Evolutionary conservation across 306 rosid species (phyloP).

Genomic region (Cicer chorassanicum): DNA sequence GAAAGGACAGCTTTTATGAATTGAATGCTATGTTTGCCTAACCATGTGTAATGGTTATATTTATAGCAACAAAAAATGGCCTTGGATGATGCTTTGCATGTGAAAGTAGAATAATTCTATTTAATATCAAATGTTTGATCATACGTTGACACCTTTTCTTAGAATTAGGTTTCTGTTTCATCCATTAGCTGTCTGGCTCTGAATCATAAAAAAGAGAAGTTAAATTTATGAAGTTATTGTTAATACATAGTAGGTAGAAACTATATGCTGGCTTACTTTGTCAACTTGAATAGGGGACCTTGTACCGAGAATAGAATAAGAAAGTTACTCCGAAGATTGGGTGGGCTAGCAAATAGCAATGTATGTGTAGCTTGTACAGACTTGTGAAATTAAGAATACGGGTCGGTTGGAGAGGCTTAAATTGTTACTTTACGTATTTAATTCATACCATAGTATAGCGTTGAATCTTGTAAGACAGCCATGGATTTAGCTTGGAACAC

Average conservation of each 20-base stretch:
- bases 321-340: neutral
- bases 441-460: conserved; percentile 22
- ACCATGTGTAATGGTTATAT: conserved; percentile 13
- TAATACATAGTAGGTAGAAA: conserved; percentile 23
- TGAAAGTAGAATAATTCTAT: conserved; percentile 27
- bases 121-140: neutral
- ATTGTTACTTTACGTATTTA: conserved; percentile 10
- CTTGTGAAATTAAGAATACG: conserved; percentile 25
- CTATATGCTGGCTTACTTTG: conserved; percentile 8
- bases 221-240: conserved; percentile 19
- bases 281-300: conserved; percentile 26
- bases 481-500: conserved; percentile 22
- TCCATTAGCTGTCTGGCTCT: conserved; percentile 30
- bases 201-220: conserved; percentile 3
- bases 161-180: conserved; percentile 37
- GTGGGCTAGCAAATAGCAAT: conserved; percentile 5
- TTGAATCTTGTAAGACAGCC: conserved; percentile 31
- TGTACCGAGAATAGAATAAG: neutral
- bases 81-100: conserved; percentile 35
- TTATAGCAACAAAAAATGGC: conserved; percentile 12
- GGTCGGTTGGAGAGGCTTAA: conserved; percentile 21
- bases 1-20: conserved; percentile 33
- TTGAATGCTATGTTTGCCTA: conserved; percentile 31
- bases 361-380: conserved; percentile 20
- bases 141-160: neutral